Conservation (phyloP, 768 basidiomycete genomes). For the Trametes coccinea region DNA sequence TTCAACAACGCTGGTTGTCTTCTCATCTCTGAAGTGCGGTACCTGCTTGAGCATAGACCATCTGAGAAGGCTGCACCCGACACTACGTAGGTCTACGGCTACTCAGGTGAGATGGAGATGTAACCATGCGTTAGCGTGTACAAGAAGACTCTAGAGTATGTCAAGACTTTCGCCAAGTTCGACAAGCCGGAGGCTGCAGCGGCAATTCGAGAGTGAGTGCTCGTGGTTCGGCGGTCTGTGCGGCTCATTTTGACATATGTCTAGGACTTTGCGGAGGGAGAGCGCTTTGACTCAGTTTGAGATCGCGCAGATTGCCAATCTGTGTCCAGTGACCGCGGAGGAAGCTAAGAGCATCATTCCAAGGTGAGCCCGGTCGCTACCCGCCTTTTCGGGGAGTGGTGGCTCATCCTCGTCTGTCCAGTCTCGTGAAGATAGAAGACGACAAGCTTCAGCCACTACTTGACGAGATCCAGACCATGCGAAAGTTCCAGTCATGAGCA, state of each 20-base stretch:
- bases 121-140: conserved; percentile 60
- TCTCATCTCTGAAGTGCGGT: conserved; percentile 90
- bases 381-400: neutral
- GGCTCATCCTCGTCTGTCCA: conserved; percentile 30
- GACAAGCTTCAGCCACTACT: conserved; percentile 79
- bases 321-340: conserved; percentile 85
- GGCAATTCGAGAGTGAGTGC: conserved; percentile 80
- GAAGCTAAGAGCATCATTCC: conserved; percentile 92
- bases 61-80: conserved; percentile 81
- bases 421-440: conserved; percentile 86
- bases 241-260: neutral
- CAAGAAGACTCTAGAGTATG: conserved; percentile 91
- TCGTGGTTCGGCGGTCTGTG: neutral
- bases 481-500: conserved; percentile 79
- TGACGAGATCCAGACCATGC: conserved; percentile 87
- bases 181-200: conserved; percentile 81
- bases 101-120: neutral
- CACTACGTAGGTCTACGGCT: conserved; percentile 60
- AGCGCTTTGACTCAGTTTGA: conserved; percentile 85
- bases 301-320: conserved; percentile 88
- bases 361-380: conserved; percentile 48
- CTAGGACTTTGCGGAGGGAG: conserved; percentile 76
- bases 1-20: conserved; percentile 92
- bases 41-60: conserved; percentile 75
- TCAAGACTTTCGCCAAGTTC: conserved; percentile 89